phyloP scores from a whole-genome alignment of 2,329 filamentous ascomycete genomes.

The Coniochaeta ligniaria region DNA sequence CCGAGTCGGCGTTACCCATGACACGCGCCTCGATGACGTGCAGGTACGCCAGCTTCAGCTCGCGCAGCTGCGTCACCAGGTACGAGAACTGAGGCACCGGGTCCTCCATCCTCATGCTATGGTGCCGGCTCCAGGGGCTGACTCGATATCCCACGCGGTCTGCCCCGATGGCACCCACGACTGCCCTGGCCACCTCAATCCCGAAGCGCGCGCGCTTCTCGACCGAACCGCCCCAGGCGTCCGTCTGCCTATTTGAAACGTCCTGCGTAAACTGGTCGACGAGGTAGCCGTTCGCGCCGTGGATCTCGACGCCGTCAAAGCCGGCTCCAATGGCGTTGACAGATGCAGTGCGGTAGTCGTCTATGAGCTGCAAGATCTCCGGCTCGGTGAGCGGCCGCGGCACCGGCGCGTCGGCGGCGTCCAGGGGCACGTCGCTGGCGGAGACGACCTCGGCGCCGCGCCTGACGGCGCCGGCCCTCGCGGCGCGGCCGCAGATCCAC shows the following conservation, averaged over 20 bases:
- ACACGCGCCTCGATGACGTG: slow-evolving; percentile 49
- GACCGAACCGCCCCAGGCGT: slow-evolving; percentile 18
- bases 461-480: neutral
- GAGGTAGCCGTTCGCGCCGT: too few relatives aligned
- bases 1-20: slow-evolving; percentile 27
- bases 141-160: neutral
- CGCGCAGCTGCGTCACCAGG: slow-evolving; percentile 39
- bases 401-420: slow-evolving; percentile 30
- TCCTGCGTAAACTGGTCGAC: slow-evolving; percentile 17
- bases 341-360: too few relatives aligned
- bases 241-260: slow-evolving; percentile 20
- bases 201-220: neutral
- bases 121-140: neutral
- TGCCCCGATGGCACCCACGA: neutral
- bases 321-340: neutral
- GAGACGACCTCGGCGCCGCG: slow-evolving; percentile 13
- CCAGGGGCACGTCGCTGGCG: slow-evolving; percentile 29
- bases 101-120: neutral
- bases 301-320: neutral
- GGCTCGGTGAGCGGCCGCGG: too few relatives aligned
- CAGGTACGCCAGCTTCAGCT: slow-evolving; percentile 45
- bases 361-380: too few relatives aligned
- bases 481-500: neutral
- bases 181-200: neutral
- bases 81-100: slow-evolving; percentile 51